Conservation (phyloP, 805 yeast species). For the Starmerella ratchasimensis region DNA sequence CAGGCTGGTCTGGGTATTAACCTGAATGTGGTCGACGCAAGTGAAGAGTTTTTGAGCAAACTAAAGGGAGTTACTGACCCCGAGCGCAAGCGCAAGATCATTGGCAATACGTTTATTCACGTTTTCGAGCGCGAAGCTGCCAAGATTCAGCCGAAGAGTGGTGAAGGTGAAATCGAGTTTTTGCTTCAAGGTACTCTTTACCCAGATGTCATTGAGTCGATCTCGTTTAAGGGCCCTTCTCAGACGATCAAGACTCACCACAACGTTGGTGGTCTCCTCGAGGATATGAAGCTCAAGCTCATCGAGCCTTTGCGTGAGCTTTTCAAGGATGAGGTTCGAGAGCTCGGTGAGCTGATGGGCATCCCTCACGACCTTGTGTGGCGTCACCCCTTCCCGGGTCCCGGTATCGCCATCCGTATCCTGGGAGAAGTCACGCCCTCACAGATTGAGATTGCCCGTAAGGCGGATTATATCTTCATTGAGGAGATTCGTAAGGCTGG, state of each 20-base stretch:
- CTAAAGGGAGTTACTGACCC: constrained; percentile 94
- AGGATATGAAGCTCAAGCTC: constrained; percentile 94
- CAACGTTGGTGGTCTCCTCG: constrained; percentile 95
- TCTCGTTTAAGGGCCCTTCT: constrained; percentile 98
- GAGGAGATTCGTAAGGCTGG: constrained; percentile 93
- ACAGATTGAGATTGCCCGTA: constrained; percentile 93
- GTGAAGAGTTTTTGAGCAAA: constrained; percentile 73
- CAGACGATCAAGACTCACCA: constrained; percentile 99
- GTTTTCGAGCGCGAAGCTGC: constrained; percentile 95
- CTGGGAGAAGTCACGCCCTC: constrained; percentile 89
- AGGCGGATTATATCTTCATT: constrained; percentile 90
- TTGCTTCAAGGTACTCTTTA: constrained; percentile 92
- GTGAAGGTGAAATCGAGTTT: constrained; percentile 82
- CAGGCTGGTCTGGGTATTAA: constrained; percentile 90
- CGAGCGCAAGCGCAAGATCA: constrained; percentile 96
- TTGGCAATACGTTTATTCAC: constrained; percentile 94
- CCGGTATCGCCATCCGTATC: constrained; percentile 97
- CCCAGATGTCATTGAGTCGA: constrained; percentile 97
- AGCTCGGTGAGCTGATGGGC: constrained; percentile 84
- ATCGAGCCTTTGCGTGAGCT: constrained; percentile 98
- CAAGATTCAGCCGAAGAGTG: constrained; percentile 64
- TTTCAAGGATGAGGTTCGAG: constrained; percentile 97
- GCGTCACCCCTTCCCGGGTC: constrained; percentile 99
- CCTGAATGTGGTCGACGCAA: constrained; percentile 85
- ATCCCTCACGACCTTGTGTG: constrained; percentile 94